Evolutionary conservation across 495 filamentous ascomycete species (phyloP), one percentile per base, ranked within the genome.

Genomic region (Tuber microsphaerosporum): DNA sequence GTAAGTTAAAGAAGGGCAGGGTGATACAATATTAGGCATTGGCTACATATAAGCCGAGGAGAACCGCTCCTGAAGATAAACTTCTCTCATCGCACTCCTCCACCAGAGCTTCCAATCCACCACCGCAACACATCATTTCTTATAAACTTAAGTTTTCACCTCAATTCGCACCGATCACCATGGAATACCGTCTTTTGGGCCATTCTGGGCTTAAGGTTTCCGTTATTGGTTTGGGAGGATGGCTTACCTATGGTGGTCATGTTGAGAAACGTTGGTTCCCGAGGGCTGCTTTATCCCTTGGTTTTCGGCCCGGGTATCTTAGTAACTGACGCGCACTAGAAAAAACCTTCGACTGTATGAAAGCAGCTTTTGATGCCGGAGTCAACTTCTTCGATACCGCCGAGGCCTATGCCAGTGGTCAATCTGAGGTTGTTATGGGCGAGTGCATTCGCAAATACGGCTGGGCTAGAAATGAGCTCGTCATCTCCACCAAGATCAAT

Each of bases 401-500:
- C 16, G 87, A 89, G 78, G 79, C 80, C 0, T 89, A 89, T 75
- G 86, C 87, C 69, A 83, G 83, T n/a, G 88, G 88, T 75, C 77
- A 88, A 78, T 88, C 85, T 31, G 88, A 90, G 81, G 81, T 86
- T 56, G 87, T 87, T 74, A 89, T 90, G 87, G 89, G 89, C 14
- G 80, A 86, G 75, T 86, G 87, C 16, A 85, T 90, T 81, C 87
- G 87, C 80, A 86, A 88, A 81, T 91, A 87, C 75, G 87, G 85
- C 71, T 92, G 93, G 93, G 91, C 91, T 78, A 87, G 92, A 61
- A 92, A 91, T 82, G 92, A 95, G 83, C 85, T 94, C 48, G 93
- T 96, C 42, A 90, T 96, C 79, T 92, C 90, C 69, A 94, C 93
- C n/a, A 95, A 95, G 89, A 86, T 94, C 75, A 89, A 93, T 84